A percentile compares a stretch with the other conserved stretches of the same genome.
Conservation (phyloP, 1,284 basidiomycete genomes). For the Tilletia setariae region DNA sequence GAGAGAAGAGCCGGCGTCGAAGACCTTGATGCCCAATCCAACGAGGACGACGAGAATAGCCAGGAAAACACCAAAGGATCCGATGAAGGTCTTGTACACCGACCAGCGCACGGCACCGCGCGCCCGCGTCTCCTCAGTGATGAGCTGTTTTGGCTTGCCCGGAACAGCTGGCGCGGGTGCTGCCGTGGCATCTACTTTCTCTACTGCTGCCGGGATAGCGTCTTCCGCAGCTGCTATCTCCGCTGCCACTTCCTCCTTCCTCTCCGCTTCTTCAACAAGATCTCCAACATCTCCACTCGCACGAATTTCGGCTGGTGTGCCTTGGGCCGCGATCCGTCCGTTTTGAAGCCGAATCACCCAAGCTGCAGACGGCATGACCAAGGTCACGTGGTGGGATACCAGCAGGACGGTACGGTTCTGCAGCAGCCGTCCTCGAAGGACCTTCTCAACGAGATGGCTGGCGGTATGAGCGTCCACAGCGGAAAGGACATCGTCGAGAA, state of each 20-base stretch:
- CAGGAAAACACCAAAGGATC: background rate
- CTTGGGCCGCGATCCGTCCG: conserved; percentile 24
- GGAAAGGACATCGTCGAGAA: conserved; percentile 47
- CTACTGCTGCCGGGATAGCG: conserved; percentile 17
- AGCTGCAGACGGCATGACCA: conserved; percentile 27
- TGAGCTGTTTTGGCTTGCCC: conserved; percentile 9
- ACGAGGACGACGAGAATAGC: background rate
- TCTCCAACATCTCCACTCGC: conserved; percentile 7
- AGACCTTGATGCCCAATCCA: background rate
- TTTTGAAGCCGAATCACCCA: conserved; percentile 41
- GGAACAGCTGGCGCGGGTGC: background rate
- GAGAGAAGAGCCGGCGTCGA: background rate
- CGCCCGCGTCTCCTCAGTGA: no score
- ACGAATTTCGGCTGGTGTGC: conserved; percentile 28
- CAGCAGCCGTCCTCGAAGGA: conserved; percentile 36
- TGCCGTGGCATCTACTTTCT: conserved; percentile 9
- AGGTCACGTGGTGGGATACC: conserved; percentile 63
- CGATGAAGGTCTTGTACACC: background rate
- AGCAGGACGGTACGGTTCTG: conserved; percentile 68
- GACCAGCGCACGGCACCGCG: background rate
- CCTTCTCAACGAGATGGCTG: conserved; percentile 59
- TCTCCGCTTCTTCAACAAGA: conserved; percentile 53
- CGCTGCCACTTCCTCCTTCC: conserved; percentile 52
- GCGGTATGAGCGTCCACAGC: conserved; percentile 62
- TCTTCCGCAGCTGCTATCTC: conserved; percentile 21